phyloP scores from a whole-genome alignment of 2,329 filamentous ascomycete genomes.

The Macrophomina pseudophaseolina region DNA sequence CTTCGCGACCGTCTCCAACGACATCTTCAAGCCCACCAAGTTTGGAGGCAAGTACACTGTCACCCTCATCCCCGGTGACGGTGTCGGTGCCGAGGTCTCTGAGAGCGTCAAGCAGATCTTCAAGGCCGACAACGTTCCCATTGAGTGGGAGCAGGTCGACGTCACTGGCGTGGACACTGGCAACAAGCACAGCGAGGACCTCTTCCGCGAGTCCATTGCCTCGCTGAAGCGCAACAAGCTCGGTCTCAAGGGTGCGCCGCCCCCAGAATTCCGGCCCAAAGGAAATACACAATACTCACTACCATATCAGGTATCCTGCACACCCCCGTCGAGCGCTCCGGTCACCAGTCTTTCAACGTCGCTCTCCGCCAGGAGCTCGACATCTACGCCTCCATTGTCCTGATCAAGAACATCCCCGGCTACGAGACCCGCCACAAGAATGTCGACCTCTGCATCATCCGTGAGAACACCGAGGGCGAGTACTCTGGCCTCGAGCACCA shows the following conservation, averaged over 20 bases:
- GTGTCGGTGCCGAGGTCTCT: conserved; percentile 96
- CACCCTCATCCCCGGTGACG: conserved; percentile 95
- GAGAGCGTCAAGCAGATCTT: conserved; percentile 99
- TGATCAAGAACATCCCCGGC: conserved; percentile 99
- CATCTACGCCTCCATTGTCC: conserved; percentile 96
- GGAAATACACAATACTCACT: conserved; percentile 23
- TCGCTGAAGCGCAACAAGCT: conserved; percentile 99
- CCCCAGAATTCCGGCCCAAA: not conserved
- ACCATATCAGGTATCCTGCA: conserved; percentile 73
- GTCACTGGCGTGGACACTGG: conserved; percentile 88
- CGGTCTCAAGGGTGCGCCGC: conserved; percentile 78
- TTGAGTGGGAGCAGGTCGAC: conserved; percentile 98
- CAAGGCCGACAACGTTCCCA: conserved; percentile 98
- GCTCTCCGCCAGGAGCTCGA: conserved; percentile 98
- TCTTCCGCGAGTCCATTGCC: conserved; percentile 93
- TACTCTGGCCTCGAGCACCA: conserved; percentile 99
- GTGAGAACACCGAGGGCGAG: conserved; percentile 99
- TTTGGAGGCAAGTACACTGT: conserved; percentile 99
- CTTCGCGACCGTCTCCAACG: conserved; percentile 75
- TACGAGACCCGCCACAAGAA: conserved; percentile 97
- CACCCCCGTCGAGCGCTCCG: conserved; percentile 94
- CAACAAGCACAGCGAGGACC: conserved; percentile 86
- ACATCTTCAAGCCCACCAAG: conserved; percentile 99
- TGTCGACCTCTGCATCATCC: conserved; percentile 98
- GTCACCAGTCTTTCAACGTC: conserved; percentile 99